Evolutionary conservation across 2,329 filamentous ascomycete genomes (phyloP), one percentile per base, ranked within the genome.

Genomic region (Dothideomycetes sp.): DNA sequence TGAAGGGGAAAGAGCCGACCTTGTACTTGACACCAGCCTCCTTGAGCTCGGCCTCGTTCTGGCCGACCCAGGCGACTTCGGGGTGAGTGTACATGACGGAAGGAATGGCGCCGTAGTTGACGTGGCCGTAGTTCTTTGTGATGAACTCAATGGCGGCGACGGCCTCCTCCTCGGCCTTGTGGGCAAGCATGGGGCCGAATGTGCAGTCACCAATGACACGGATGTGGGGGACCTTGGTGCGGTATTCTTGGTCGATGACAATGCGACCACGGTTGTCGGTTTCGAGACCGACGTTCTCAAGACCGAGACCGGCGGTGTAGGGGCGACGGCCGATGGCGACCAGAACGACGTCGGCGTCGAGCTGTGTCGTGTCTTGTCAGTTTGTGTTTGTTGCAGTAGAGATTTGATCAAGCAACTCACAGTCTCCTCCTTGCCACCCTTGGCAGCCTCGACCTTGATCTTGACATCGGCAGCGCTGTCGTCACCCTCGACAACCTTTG

Each of bases 61-160:
- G 88, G 45, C 91, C 91, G 33, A 98, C 91, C 91, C 91, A 98
- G 24, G 91, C 87, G 51, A 96, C 91, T 67, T 98, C 91, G 23
- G 91, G 91, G 70, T 95, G 82, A 9, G 91, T 96, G 77, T 98
- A 98, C 91, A 98, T 98, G 69, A 98, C 91, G 23, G 85, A 91
- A 51, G 91, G 91, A 60, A 98, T 98, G 64, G 83, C 85, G 57
- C 79, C 85, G 70, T 98, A 98, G 81, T 98, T 98, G 68, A 98
- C 91, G 67, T 98, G 91, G 45, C 91, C 91, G 66, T 93, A 83
- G 51, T 87, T 87, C 74, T 96, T 96, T 71, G 85, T 89, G 67
- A 98, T 91, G 73, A 87, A 96, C 68, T 98, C 91, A 48, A 96
- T 74, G 44, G 82, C 89, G 22, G 91, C 91, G 49, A 96, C 88